Evolutionary conservation across 1,139 yeast genomes (phyloP).

Genomic region (Magnusiomyces ingens): DNA sequence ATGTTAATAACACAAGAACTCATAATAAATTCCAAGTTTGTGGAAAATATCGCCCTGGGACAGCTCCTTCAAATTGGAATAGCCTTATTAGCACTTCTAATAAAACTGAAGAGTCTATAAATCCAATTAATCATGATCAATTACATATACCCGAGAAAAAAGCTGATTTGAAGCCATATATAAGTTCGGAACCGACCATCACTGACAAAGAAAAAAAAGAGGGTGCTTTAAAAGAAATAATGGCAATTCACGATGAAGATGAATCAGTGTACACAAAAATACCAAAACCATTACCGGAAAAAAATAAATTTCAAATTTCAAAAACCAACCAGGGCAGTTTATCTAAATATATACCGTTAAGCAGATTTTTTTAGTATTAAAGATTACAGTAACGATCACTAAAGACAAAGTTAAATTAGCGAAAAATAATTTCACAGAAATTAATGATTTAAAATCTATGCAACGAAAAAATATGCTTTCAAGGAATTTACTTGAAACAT

Average conservation of each 20-base stretch:
- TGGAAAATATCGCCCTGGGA: constrained; percentile 16
- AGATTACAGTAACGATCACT: too few species aligned
- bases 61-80: constrained; percentile 15
- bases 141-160: constrained; percentile 4
- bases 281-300: too few species aligned
- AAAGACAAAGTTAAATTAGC: too few species aligned
- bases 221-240: background rate
- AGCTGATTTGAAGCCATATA: too few species aligned
- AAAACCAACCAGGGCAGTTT: constrained; percentile 16
- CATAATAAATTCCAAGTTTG: constrained; percentile 4
- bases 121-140: constrained; percentile 11
- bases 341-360: constrained; percentile 20
- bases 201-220: background rate
- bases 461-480: too few species aligned
- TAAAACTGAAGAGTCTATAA: constrained; percentile 9
- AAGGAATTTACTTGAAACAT: too few species aligned
- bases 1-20: background rate
- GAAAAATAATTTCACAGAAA: too few species aligned
- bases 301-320: background rate
- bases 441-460: too few species aligned
- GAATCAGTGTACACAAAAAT: too few species aligned
- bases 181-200: background rate
- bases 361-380: constrained; percentile 19
- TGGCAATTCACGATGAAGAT: background rate
- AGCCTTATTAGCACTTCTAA: constrained; percentile 3